Base-by-base conservation (phyloP, 345 rosid genomes). In the Gossypium stocksii region DNA sequence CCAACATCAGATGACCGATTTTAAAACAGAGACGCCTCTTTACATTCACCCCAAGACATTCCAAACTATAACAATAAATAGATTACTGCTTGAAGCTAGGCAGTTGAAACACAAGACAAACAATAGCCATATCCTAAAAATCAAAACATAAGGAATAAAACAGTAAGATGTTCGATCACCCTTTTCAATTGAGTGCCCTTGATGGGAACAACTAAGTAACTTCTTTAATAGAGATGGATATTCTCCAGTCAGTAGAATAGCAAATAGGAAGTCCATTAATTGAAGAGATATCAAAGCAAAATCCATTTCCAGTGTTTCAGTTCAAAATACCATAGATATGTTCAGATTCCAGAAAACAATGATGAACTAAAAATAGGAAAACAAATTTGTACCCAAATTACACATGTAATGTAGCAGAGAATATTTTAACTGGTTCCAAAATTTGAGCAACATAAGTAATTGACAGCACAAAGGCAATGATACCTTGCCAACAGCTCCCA, bases 401-500 rank as follows among this genome's bases (percentile, higher is more conserved):
- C 13, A 9, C 22, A 49, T 25, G 5, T 68, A 16, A 16, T 49
- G 34, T 7, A 23, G 19, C n/a, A 23, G 16, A 48, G 22, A 67
- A 68, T 49, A 20, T 17, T 49, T 51, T 45, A 44, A 49, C 7
- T 27, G 10, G 44, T 9, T 69, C 73, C 15, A 74, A 58, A 16
- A 73, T 44, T 25, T 27, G 23, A 3, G 25, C 16, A 69, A 69
- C 23, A 17, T 10, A 69, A 69, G 29, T 10, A 51, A 59, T 11
- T 12, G 69, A 54, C 59, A 61, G 46, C 34, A 15, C 41, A 23
- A 9, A 15, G 54, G 27, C 46, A 74, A 59, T 15, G 49, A 74
- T 85, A 96, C 99, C 99, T 96, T 96, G 82, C 99, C 99, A 79
- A 91, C 95, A 69, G 99, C 98, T 84, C 99, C 99, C 77, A 96